Evolutionary conservation across 2,329 filamentous ascomycete species (phyloP), one percentile per base, ranked within the genome.

Genomic region (Beauveria rudraprayagi): DNA sequence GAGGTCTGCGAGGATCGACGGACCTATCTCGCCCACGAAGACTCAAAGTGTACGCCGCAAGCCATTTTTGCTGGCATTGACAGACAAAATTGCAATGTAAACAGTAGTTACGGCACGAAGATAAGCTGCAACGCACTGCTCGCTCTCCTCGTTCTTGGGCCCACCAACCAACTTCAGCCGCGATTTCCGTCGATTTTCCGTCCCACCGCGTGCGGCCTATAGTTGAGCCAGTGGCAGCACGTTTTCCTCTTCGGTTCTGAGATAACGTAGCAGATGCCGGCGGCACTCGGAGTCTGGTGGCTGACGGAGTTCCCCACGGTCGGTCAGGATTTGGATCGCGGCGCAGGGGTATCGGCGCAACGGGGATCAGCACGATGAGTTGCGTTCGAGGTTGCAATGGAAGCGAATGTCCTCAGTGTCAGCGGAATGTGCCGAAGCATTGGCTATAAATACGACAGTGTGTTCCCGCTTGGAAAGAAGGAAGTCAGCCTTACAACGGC

Each of bases 151-250:
- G 56, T 46, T 60, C 46, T 17, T 7, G 28, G 56, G 56, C 37
- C 56, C 56, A 50, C 56, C 47, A 43, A 11, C n/a, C 26, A 53
- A 16, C 17, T 19, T 53, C 56, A 60, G 48, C 56, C 56, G 56
- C 47, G 47, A 60, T 60, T 44, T 19, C 24, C 24, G 46, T 55
- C 37, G 26, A 7, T 8, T 11, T 34, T 14, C 10, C 11, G 56
- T 60, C 48, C 56, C 48, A 60, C 56, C 8, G 14, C 17, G 2
- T 9, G n/a, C 9, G 26, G 26, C 56, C 56, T 60, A 60, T 60
- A n/a, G 8, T 46, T 14, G 37, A 14, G 37, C n/a, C 40, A 11
- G 26, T 53, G 56, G 48, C 37, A 34, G 48, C 56, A 60, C 56
- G 56, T 60, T 60, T 44, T 37, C 55, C 37, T 14, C 22, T 58